Evolutionary conservation across 768 basidiomycete species (phyloP).

Genomic region (Pleurotus salmoneostramineus): DNA sequence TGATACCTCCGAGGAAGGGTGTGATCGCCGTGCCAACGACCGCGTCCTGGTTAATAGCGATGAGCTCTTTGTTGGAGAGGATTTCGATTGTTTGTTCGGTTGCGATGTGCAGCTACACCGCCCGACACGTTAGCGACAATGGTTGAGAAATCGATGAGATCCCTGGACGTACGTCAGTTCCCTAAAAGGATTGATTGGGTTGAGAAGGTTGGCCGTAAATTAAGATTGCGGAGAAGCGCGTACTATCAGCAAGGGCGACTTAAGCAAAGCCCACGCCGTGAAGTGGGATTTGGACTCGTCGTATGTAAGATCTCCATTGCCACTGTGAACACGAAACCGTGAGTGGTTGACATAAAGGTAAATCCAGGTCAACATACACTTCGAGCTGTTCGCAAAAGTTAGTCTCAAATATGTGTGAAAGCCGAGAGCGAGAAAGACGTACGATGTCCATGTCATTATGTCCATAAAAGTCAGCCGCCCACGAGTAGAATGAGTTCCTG

Average conservation of each 20-base stretch:
- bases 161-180: conserved; percentile 42
- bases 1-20: conserved; percentile 69
- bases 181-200: conserved; percentile 37
- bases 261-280: conserved; percentile 71
- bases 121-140: neutral
- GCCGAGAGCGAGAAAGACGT: conserved; percentile 5
- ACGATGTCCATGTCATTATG: conserved; percentile 72
- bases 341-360: no score
- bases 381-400: neutral
- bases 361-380: neutral
- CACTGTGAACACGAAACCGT: conserved; percentile 26
- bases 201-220: conserved; percentile 22
- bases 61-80: conserved; percentile 48
- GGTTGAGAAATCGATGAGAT: neutral
- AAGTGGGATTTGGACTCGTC: conserved; percentile 70
- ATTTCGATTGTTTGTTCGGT: neutral
- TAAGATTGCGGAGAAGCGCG: conserved; percentile 28
- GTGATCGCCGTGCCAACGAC: conserved; percentile 56
- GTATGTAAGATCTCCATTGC: conserved; percentile 58
- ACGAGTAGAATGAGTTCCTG: conserved; percentile 65
- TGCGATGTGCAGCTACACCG: neutral
- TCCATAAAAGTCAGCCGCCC: conserved; percentile 61
- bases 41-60: conserved; percentile 68
- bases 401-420: no score
- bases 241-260: conserved; percentile 63